These are phyloP conservation scores for Zygoascus meyerae DNA, from an alignment of 1,139 yeast species.

Conservation along the genomic window DNA sequence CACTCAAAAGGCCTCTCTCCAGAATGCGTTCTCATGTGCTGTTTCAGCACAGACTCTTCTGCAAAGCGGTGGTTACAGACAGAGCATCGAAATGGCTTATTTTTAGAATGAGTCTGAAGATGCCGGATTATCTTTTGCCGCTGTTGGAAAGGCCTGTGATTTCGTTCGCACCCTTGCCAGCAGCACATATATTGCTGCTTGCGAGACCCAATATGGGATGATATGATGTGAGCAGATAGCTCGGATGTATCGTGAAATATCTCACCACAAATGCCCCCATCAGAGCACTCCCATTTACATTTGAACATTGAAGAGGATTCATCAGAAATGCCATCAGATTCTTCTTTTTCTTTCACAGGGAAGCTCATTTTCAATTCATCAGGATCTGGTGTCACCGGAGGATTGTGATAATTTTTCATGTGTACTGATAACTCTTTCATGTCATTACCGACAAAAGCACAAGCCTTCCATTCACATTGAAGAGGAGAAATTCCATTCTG, in stretches of 20 bases:
- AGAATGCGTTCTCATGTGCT: slow-evolving; percentile 81
- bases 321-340: slow-evolving; percentile 6
- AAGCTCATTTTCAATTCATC: slow-evolving; percentile 2
- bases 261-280: slow-evolving; percentile 41
- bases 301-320: not conserved
- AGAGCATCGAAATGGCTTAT: slow-evolving; percentile 67
- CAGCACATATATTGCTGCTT: slow-evolving; percentile 61
- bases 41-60: slow-evolving; percentile 57
- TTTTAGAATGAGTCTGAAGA: slow-evolving; percentile 79
- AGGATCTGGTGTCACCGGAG: slow-evolving; percentile 9
- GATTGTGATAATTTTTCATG: slow-evolving; percentile 3
- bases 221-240: slow-evolving; percentile 63
- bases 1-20: slow-evolving; percentile 83
- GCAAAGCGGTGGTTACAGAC: slow-evolving; percentile 67
- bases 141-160: slow-evolving; percentile 56
- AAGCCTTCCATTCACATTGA: slow-evolving; percentile 9
- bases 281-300: slow-evolving; percentile 45
- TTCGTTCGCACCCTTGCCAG: slow-evolving; percentile 78
- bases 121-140: slow-evolving; percentile 84
- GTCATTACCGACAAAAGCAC: slow-evolving; percentile 4
- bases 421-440: slow-evolving; percentile 3
- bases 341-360: slow-evolving; percentile 23
- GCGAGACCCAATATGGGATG: slow-evolving; percentile 68
- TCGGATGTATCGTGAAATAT: slow-evolving; percentile 49
- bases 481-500: slow-evolving; percentile 7